phyloP scores from a whole-genome alignment of 169 alveolate genomes.

The Plasmodium yoelii region DNA sequence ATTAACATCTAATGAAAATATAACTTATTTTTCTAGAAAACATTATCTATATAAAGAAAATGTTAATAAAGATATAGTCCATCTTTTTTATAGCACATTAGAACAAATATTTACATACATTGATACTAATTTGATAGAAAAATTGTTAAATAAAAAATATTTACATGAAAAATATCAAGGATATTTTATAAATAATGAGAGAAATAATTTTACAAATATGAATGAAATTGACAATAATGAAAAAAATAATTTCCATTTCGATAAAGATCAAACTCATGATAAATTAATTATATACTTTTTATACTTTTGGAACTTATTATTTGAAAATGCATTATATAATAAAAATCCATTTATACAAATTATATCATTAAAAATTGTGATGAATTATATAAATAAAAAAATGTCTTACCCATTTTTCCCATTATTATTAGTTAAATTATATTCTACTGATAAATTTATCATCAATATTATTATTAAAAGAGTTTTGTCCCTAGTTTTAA shows the following conservation, averaged over 20 bases:
- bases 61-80: constrained; percentile 22
- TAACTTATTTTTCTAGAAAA: constrained; percentile 38
- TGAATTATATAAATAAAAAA: constrained; percentile 61
- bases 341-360: constrained; percentile 69
- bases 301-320: constrained; percentile 64
- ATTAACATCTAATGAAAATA: constrained; percentile 39
- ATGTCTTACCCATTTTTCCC: constrained; percentile 45
- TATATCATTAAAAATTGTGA: constrained; percentile 43
- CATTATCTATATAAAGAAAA: constrained; percentile 31
- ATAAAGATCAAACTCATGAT: constrained; percentile 7
- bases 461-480: constrained; percentile 69
- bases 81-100: constrained; percentile 59
- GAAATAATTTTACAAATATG: neutral
- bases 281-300: constrained; percentile 52
- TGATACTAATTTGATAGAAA: constrained; percentile 42
- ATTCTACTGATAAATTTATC: constrained; percentile 32
- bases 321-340: constrained; percentile 50
- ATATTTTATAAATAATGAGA: constrained; percentile 1
- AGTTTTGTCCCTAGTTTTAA: constrained; percentile 61
- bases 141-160: constrained; percentile 19
- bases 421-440: constrained; percentile 46
- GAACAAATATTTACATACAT: constrained; percentile 48
- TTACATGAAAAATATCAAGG: constrained; percentile 32
- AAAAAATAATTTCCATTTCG: neutral
- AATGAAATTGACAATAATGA: neutral